Conservation (phyloP, 2,329 filamentous ascomycete genomes). For the Tolypocladium inflatum region DNA sequence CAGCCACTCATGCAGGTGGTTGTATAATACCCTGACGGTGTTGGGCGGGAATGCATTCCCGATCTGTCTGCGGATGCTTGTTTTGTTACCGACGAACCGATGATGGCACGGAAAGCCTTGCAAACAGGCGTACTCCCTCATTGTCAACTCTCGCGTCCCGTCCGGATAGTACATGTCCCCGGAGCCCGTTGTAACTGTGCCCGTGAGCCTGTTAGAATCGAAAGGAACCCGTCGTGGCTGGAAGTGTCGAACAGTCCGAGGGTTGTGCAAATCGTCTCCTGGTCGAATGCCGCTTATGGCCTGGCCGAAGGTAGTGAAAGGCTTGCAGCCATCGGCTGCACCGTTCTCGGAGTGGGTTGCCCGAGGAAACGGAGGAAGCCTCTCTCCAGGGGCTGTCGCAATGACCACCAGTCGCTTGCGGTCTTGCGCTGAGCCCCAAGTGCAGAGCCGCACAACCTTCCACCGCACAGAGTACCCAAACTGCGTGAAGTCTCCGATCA, state of each 20-base stretch:
- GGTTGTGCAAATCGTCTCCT: constrained; percentile 30
- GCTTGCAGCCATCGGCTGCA: constrained; percentile 18
- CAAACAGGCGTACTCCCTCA: constrained; percentile 57
- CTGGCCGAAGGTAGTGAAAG: constrained; percentile 33
- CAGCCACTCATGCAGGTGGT: constrained; percentile 37
- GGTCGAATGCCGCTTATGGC: constrained; percentile 26
- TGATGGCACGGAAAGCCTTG: constrained; percentile 60
- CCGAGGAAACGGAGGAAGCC: constrained; percentile 53
- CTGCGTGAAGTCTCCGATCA: constrained; percentile 56
- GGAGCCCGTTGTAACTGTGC: constrained; percentile 57
- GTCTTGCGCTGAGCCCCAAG: constrained; percentile 41
- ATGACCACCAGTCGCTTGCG: constrained; percentile 46
- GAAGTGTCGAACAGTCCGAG: constrained; percentile 15
- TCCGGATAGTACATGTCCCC: constrained; percentile 55
- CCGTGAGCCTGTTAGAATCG: constrained; percentile 36
- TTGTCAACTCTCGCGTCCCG: constrained; percentile 53
- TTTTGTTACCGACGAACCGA: constrained; percentile 37
- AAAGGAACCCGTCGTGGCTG: constrained; percentile 26
- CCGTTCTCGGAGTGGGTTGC: constrained; percentile 46
- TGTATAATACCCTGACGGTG: constrained; percentile 39
- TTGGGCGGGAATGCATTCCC: constrained; percentile 70
- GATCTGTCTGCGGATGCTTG: constrained; percentile 51
- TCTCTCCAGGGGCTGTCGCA: constrained; percentile 58
- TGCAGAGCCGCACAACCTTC: constrained; percentile 45
- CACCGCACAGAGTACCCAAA: constrained; percentile 62